A percentile compares a stretch with the other conserved stretches of the same genome.
Evolutionary conservation across 805 yeast species (phyloP).

Genomic region (Candida ipomoeae): DNA sequence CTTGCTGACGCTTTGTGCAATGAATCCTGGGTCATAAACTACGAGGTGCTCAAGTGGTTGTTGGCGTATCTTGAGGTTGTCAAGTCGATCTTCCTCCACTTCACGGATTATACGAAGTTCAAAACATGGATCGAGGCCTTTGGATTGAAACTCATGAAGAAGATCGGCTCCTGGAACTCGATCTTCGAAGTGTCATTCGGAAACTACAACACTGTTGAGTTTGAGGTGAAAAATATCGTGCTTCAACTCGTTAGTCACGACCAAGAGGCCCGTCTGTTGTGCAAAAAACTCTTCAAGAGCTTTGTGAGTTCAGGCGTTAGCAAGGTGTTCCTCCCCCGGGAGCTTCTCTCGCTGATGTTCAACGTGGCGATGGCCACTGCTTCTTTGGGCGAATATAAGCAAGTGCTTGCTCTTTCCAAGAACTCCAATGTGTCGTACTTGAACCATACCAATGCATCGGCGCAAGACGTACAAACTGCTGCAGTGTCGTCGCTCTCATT

Average conservation of each 20-base stretch:
- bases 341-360: constrained; percentile 43
- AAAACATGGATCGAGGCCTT: constrained; percentile 21
- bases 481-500: constrained; percentile 57
- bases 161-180: constrained; percentile 28
- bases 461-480: constrained; percentile 46
- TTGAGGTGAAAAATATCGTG: constrained; percentile 41
- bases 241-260: constrained; percentile 37
- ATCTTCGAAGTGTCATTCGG: constrained; percentile 9
- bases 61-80: constrained; percentile 32
- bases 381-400: constrained; percentile 55
- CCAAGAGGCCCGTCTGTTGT: constrained; percentile 26
- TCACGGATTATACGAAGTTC: constrained; percentile 23
- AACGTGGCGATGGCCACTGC: constrained; percentile 37
- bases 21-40: constrained; percentile 22
- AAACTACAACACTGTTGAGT: constrained; percentile 30
- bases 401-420: constrained; percentile 49
- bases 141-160: constrained; percentile 18
- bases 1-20: constrained; percentile 26
- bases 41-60: constrained; percentile 32
- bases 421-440: constrained; percentile 43
- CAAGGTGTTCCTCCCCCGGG: constrained; percentile 46
- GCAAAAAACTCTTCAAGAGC: constrained; percentile 41
- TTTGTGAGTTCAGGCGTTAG: constrained; percentile 48
- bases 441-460: constrained; percentile 31
- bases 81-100: constrained; percentile 30